Evolutionary conservation across 768 basidiomycete species (phyloP).

Genomic region (Leccinum disarticulatum): DNA sequence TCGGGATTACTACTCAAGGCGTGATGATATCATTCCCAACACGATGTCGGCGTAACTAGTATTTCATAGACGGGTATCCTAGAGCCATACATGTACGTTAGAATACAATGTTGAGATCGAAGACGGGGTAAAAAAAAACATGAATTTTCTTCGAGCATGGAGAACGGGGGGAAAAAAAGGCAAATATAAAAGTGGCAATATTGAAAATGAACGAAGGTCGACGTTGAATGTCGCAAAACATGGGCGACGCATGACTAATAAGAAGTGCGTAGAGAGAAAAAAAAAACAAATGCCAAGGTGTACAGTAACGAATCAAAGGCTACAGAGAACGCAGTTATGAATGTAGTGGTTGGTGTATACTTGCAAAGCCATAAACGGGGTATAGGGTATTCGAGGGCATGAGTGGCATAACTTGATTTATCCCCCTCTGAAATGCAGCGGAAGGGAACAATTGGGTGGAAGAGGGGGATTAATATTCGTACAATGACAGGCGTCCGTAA

Average conservation of each 20-base stretch:
- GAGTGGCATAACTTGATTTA: conserved; percentile 13
- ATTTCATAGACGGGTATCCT: conserved; percentile 17
- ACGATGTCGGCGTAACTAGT: conserved; percentile 2
- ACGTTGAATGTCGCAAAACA: conserved; percentile 14
- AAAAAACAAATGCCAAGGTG: conserved; percentile 5
- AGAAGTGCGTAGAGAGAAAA: conserved; percentile 8
- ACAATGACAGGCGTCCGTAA: conserved; percentile 48
- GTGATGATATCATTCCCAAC: not conserved
- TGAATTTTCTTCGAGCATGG: conserved; percentile 5
- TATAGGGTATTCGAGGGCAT: conserved; percentile 19
- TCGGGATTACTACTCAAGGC: not conserved
- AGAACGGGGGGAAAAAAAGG: not conserved
- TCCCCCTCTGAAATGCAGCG: conserved; percentile 32
- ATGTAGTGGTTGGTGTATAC: conserved; percentile 31
- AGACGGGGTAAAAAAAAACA: not conserved
- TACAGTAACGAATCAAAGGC: conserved; percentile 32
- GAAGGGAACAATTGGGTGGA: conserved; percentile 39
- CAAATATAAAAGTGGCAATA: not conserved
- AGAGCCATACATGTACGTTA: conserved; percentile 15
- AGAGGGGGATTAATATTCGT: conserved; percentile 43
- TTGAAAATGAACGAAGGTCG: conserved; percentile 9
- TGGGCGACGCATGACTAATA: conserved; percentile 6
- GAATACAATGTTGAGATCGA: conserved; percentile 14
- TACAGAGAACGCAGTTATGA: conserved; percentile 27
- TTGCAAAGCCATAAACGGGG: conserved; percentile 28